phyloP scores from a whole-genome alignment of 768 basidiomycete species.

The Calocybe cyanea region DNA sequence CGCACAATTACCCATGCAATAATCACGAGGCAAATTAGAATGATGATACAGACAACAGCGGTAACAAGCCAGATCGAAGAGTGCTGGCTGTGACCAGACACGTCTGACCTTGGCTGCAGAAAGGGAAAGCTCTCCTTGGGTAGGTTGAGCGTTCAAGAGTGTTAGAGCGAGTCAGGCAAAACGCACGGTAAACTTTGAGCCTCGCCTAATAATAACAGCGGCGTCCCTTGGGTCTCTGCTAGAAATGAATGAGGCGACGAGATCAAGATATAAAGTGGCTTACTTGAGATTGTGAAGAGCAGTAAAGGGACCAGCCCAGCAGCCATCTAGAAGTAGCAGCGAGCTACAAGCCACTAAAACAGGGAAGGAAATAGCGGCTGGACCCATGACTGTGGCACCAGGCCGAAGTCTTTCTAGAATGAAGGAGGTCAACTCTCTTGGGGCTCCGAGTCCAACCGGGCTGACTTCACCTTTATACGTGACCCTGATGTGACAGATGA shows the following conservation, averaged over 20 bases:
- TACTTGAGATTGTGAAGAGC: constrained; percentile 1
- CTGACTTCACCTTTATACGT: neutral
- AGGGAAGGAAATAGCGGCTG: neutral
- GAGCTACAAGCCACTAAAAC: constrained; percentile 12
- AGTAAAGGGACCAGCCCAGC: constrained; percentile 11
- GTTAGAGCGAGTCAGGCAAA: no score
- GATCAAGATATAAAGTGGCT: neutral
- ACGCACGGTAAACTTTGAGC: no score
- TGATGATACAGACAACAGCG: constrained; percentile 6
- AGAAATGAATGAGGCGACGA: no score
- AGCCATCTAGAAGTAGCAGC: neutral
- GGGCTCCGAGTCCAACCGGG: neutral
- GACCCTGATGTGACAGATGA: constrained; percentile 6
- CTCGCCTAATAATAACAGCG: no score
- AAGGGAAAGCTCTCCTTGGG: neutral
- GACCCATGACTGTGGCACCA: constrained; percentile 10
- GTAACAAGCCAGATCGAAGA: constrained; percentile 6
- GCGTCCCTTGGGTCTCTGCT: no score
- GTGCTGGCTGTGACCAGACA: neutral
- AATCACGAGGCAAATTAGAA: constrained; percentile 4
- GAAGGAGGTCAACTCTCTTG: constrained; percentile 16
- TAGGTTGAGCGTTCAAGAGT: no score
- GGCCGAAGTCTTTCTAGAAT: constrained; percentile 7
- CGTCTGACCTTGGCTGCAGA: constrained; percentile 5
- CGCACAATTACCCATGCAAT: constrained; percentile 1